Conservation (phyloP, 2,329 filamentous ascomycete genomes). For the Aspergillus felis region DNA sequence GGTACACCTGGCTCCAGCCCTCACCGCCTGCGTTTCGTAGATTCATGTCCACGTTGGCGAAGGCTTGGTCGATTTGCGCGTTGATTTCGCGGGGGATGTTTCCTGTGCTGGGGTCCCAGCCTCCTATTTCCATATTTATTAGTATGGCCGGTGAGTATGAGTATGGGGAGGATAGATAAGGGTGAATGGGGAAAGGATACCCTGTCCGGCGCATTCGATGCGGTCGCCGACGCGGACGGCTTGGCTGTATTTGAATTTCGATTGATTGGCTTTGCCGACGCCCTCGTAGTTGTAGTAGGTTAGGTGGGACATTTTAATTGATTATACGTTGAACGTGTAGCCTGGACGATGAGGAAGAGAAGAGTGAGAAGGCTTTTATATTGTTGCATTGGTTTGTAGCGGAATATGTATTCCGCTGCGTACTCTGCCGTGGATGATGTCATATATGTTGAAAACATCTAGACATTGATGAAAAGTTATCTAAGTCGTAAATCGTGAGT, state of each 20-base stretch:
- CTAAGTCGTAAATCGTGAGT: not conserved
- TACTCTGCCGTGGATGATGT: not conserved
- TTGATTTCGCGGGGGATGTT: slow-evolving; percentile 35
- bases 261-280: slow-evolving; percentile 32
- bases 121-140: slow-evolving; percentile 20
- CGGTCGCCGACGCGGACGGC: slow-evolving; percentile 47
- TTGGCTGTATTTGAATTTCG: slow-evolving; percentile 43
- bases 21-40: slow-evolving; percentile 53
- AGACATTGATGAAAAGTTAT: not conserved
- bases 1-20: slow-evolving; percentile 47
- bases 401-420: not conserved
- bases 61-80: slow-evolving; percentile 51
- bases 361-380: not conserved
- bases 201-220: slow-evolving; percentile 41
- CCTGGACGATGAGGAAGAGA: not conserved
- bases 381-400: not conserved
- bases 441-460: not conserved
- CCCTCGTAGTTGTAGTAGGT: slow-evolving; percentile 40
- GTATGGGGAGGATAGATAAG: not conserved
- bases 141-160: not conserved
- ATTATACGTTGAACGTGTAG: not conserved
- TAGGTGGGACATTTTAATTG: slow-evolving; percentile 31
- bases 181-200: slow-evolving; percentile 7
- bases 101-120: slow-evolving; percentile 29
- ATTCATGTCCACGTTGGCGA: slow-evolving; percentile 53